Conservation (phyloP, 148 eudicot genomes). For the Amaranthus cruentus region DNA sequence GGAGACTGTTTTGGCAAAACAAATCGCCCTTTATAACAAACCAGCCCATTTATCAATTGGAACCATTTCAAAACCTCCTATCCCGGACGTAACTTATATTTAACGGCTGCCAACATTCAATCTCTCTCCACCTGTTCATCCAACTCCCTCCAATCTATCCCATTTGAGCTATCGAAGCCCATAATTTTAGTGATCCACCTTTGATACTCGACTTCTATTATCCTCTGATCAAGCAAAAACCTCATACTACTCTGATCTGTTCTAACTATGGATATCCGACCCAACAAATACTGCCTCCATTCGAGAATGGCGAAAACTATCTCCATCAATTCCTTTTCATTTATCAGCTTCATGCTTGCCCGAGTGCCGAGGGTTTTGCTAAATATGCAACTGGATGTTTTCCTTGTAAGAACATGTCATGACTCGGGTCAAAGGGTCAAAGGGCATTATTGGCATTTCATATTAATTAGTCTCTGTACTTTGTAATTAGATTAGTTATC, state of each 20-base stretch:
- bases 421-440: too few species aligned
- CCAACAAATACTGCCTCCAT: slow-evolving; percentile 12
- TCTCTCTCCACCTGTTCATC: too few species aligned
- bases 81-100: too few species aligned
- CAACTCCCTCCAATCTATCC: too few species aligned
- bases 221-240: not conserved
- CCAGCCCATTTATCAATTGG: not conserved
- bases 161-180: not conserved
- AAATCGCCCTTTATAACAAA: not conserved
- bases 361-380: not conserved
- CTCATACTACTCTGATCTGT: slow-evolving; percentile 6
- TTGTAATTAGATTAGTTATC: too few species aligned
- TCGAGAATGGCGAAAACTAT: not conserved
- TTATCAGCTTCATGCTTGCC: not conserved
- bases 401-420: not conserved
- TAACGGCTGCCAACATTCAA: too few species aligned
- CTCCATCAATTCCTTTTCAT: slow-evolving; percentile 13
- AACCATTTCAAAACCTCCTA: not conserved
- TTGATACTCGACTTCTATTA: not conserved
- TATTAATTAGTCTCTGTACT: too few species aligned
- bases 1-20: not conserved
- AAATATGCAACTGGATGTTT: not conserved
- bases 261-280: not conserved
- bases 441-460: too few species aligned
- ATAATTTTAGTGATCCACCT: not conserved